Evolutionary conservation across 805 yeast species (phyloP).

Genomic region (Ogataea populi-albae): DNA sequence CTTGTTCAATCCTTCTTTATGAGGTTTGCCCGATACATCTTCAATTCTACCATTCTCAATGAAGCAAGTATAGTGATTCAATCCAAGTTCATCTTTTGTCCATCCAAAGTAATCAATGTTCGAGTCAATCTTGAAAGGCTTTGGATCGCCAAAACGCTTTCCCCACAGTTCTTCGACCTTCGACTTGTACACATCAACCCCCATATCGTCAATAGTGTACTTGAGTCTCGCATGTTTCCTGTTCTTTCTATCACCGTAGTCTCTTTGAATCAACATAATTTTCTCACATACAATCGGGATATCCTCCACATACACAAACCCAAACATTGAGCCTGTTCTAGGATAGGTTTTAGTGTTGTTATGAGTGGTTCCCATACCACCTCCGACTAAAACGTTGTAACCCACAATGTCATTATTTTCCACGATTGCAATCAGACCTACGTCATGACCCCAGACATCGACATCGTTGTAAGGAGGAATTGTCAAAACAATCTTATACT

Average conservation of each 20-base stretch:
- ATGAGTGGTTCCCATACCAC: constrained; percentile 99
- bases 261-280: constrained; percentile 92
- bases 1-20: constrained; percentile 79
- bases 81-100: constrained; percentile 80
- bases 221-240: constrained; percentile 97
- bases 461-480: constrained; percentile 97
- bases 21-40: constrained; percentile 86
- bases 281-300: constrained; percentile 81
- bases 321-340: constrained; percentile 85
- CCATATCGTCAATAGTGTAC: constrained; percentile 93
- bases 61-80: constrained; percentile 88
- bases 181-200: constrained; percentile 75
- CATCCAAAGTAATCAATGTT: constrained; percentile 93
- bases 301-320: constrained; percentile 67
- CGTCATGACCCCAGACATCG: constrained; percentile 93
- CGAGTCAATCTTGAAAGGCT: constrained; percentile 73
- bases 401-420: constrained; percentile 68
- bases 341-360: constrained; percentile 96
- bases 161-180: constrained; percentile 87
- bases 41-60: constrained; percentile 96
- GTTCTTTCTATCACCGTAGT: constrained; percentile 89
- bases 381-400: constrained; percentile 88
- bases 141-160: constrained; percentile 64
- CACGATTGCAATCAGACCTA: constrained; percentile 87
- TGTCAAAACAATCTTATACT: constrained; percentile 90